A percentile compares a stretch with the other conserved stretches of the same genome.
phyloP scores from a whole-genome alignment of 2,329 filamentous ascomycete genomes.

The Talaromyces pinophilus region DNA sequence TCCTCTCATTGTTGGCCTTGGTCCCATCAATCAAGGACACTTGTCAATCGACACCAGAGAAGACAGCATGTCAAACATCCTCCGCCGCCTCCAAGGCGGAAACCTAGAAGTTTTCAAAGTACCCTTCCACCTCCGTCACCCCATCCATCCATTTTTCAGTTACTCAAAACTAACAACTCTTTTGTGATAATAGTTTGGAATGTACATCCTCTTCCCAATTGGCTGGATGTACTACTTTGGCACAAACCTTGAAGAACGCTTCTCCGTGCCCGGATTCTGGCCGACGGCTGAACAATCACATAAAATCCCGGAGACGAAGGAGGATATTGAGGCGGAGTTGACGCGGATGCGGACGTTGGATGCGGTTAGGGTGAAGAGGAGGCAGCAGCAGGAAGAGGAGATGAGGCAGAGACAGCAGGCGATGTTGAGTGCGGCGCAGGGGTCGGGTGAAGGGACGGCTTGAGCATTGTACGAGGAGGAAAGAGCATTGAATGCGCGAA shows the following conservation, averaged over 20 bases:
- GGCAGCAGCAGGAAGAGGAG: conserved; percentile 39
- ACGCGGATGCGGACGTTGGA: conserved; percentile 62
- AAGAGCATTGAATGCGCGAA: neutral
- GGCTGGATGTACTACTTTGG: conserved; percentile 99
- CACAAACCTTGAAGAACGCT: conserved; percentile 92
- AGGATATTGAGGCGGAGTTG: conserved; percentile 74
- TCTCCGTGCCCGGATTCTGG: conserved; percentile 91
- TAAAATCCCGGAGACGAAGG: conserved; percentile 55
- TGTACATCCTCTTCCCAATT: conserved; percentile 98
- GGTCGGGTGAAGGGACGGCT: conserved; percentile 10
- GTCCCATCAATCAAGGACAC: neutral
- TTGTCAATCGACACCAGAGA: too few relatives aligned
- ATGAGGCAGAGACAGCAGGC: conserved; percentile 19
- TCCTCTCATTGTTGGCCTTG: too few relatives aligned
- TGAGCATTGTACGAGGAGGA: neutral
- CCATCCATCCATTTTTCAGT: neutral
- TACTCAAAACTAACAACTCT: neutral
- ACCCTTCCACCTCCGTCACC: conserved; percentile 22
- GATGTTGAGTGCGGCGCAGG: neutral
- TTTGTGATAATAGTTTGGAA: conserved; percentile 70
- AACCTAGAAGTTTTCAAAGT: conserved; percentile 97
- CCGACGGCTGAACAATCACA: conserved; percentile 64
- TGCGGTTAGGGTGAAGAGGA: conserved; percentile 50
- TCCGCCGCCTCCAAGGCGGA: conserved; percentile 69
- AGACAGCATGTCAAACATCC: conserved; percentile 42